These are phyloP conservation scores for Ustilago trichophora DNA, from an alignment of 1,284 basidiomycete species.

Conservation along the genomic window DNA sequence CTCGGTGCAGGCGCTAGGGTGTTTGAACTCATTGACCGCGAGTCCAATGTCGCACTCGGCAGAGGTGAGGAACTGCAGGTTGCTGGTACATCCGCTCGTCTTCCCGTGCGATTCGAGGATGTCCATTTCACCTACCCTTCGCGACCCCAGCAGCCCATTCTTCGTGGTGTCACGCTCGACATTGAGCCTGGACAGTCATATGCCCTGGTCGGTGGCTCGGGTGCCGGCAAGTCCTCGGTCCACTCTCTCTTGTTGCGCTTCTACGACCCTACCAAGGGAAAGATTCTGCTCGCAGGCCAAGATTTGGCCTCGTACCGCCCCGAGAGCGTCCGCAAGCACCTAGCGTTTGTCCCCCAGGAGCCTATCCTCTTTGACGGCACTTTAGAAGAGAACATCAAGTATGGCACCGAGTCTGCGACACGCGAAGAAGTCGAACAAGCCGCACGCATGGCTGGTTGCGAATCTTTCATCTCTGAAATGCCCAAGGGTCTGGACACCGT, in stretches of 20 bases:
- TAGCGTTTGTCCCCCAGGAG: constrained; percentile 64
- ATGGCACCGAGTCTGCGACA: constrained; percentile 77
- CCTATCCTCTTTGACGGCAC: constrained; percentile 74
- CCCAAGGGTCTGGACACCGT: constrained; percentile 83
- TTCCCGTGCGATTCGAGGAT: constrained; percentile 67
- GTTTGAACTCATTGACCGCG: constrained; percentile 86
- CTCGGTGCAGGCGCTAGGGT: constrained; percentile 91
- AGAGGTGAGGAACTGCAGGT: constrained; percentile 37
- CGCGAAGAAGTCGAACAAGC: constrained; percentile 85
- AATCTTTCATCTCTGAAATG: constrained; percentile 89
- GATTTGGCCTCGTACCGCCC: constrained; percentile 87
- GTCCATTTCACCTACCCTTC: constrained; percentile 68
- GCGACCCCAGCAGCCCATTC: constrained; percentile 65
- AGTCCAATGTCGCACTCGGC: constrained; percentile 59
- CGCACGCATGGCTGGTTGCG: constrained; percentile 87
- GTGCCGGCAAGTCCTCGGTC: constrained; percentile 79
- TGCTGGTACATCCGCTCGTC: constrained; percentile 4
- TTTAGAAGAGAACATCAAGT: constrained; percentile 91
- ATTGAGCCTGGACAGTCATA: constrained; percentile 65
- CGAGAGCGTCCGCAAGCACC: constrained; percentile 50
- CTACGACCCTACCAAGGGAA: constrained; percentile 87
- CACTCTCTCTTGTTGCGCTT: constrained; percentile 88
- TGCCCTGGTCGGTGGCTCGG: constrained; percentile 67
- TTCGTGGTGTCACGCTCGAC: constrained; percentile 66
- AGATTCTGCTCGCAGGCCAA: constrained; percentile 83